Evolutionary conservation across 1,139 yeast species (phyloP).

Genomic region (Candida smagusa): DNA sequence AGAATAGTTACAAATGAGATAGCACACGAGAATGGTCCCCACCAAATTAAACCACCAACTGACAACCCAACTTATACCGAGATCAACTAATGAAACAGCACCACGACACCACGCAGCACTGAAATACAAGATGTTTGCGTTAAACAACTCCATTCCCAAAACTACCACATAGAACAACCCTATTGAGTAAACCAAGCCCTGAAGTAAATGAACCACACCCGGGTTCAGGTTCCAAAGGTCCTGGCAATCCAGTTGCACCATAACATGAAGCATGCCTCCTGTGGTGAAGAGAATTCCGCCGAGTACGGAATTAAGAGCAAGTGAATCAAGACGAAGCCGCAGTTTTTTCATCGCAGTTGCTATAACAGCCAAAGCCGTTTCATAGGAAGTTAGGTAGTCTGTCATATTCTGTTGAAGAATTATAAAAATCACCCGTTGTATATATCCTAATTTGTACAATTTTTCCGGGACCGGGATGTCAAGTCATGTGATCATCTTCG

Average conservation of each 20-base stretch:
- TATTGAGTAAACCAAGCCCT: slow-evolving; percentile 60
- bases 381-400: slow-evolving; percentile 64
- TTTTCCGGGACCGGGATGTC: too few relatives aligned
- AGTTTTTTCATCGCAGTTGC: slow-evolving; percentile 83
- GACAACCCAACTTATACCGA: slow-evolving; percentile 63
- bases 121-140: slow-evolving; percentile 68
- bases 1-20: slow-evolving; percentile 56
- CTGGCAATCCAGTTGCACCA: slow-evolving; percentile 52
- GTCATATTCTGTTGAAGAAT: slow-evolving; percentile 1
- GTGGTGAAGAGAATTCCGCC: slow-evolving; percentile 70
- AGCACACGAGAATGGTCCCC: slow-evolving; percentile 62
- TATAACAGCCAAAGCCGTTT: slow-evolving; percentile 76
- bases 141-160: slow-evolving; percentile 71
- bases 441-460: too few relatives aligned
- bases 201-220: slow-evolving; percentile 51
- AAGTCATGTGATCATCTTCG: neutral
- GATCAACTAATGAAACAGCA: slow-evolving; percentile 62
- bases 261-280: slow-evolving; percentile 70
- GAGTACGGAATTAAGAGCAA: slow-evolving; percentile 58
- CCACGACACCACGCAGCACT: slow-evolving; percentile 65
- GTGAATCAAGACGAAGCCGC: slow-evolving; percentile 55
- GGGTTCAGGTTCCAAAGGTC: slow-evolving; percentile 41
- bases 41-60: slow-evolving; percentile 66
- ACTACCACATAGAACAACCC: slow-evolving; percentile 72
- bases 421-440: neutral